Conservation (phyloP, 2,329 filamentous ascomycete species). For the Colletotrichum noveboracense region DNA sequence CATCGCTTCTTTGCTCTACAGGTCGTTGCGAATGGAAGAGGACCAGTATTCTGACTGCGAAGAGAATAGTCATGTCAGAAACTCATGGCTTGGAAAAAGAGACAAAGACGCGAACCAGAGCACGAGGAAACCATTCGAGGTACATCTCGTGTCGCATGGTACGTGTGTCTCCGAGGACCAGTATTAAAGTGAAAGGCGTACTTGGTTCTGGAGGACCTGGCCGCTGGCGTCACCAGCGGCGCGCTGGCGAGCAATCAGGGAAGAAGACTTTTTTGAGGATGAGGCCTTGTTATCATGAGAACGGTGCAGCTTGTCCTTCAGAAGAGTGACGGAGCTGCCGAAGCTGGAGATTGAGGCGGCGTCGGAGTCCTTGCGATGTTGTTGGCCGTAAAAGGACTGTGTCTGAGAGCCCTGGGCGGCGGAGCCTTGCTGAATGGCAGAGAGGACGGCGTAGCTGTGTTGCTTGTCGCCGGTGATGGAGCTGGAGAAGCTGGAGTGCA, state of each 20-base stretch:
- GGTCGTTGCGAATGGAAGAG: not conserved
- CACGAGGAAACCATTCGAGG: not conserved
- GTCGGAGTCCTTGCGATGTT: not conserved
- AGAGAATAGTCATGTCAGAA: not conserved
- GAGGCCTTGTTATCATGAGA: not conserved
- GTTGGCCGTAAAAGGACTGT: not conserved
- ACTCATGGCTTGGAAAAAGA: not conserved
- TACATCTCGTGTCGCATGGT: not conserved
- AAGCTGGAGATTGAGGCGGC: slow-evolving; percentile 23
- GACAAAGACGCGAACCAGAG: not conserved
- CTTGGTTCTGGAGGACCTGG: not conserved
- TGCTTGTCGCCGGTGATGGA: slow-evolving; percentile 15
- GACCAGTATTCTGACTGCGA: not conserved
- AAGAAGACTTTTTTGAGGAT: not conserved
- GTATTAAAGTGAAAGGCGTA: not conserved
- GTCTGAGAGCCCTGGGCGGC: not conserved
- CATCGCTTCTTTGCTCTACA: not conserved
- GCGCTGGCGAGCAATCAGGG: slow-evolving; percentile 9
- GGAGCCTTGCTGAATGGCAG: slow-evolving; percentile 3
- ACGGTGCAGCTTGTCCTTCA: not conserved
- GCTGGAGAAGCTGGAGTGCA: slow-evolving; percentile 16
- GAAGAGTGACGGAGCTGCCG: slow-evolving; percentile 9
- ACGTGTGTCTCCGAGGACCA: not conserved
- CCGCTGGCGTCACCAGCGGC: slow-evolving; percentile 3
- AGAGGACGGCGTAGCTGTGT: slow-evolving; percentile 7